phyloP scores from a whole-genome alignment of 805 yeast species.

The Naumovozyma castellii region DNA sequence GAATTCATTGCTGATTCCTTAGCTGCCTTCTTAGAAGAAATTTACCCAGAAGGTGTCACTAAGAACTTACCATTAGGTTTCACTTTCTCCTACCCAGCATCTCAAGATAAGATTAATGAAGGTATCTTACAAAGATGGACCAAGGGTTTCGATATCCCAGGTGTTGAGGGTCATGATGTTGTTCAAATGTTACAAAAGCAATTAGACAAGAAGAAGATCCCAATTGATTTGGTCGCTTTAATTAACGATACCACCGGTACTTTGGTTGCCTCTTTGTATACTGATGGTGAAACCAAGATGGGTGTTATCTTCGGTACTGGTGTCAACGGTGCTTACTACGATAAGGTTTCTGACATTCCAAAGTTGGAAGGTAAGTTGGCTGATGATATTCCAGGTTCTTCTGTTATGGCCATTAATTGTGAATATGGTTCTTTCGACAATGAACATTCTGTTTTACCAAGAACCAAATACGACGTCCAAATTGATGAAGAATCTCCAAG shows the following conservation, averaged over 20 bases:
- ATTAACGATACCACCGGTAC: slow-evolving; percentile 97
- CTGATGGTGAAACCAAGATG: slow-evolving; percentile 79
- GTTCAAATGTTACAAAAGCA: slow-evolving; percentile 82
- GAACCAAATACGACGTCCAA: slow-evolving; percentile 74
- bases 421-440: slow-evolving; percentile 97
- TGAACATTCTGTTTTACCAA: slow-evolving; percentile 71
- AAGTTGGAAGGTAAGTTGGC: slow-evolving; percentile 66
- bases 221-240: slow-evolving; percentile 79
- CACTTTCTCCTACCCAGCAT: slow-evolving; percentile 85
- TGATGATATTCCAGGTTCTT: slow-evolving; percentile 48
- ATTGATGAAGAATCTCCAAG: slow-evolving; percentile 83
- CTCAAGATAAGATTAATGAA: slow-evolving; percentile 69
- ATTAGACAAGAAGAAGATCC: slow-evolving; percentile 50
- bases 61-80: slow-evolving; percentile 71
- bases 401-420: slow-evolving; percentile 91
- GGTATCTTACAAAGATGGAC: slow-evolving; percentile 94
- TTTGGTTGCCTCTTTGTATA: slow-evolving; percentile 84
- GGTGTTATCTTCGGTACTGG: slow-evolving; percentile 97
- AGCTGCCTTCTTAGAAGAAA: slow-evolving; percentile 54
- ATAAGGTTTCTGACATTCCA: slow-evolving; percentile 58
- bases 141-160: slow-evolving; percentile 87
- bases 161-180: slow-evolving; percentile 88
- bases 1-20: slow-evolving; percentile 76
- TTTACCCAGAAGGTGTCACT: slow-evolving; percentile 59
- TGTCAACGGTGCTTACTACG: slow-evolving; percentile 92